Evolutionary conservation across 1,284 basidiomycete species (phyloP).

Genomic region (Melampsora larici-populina): DNA sequence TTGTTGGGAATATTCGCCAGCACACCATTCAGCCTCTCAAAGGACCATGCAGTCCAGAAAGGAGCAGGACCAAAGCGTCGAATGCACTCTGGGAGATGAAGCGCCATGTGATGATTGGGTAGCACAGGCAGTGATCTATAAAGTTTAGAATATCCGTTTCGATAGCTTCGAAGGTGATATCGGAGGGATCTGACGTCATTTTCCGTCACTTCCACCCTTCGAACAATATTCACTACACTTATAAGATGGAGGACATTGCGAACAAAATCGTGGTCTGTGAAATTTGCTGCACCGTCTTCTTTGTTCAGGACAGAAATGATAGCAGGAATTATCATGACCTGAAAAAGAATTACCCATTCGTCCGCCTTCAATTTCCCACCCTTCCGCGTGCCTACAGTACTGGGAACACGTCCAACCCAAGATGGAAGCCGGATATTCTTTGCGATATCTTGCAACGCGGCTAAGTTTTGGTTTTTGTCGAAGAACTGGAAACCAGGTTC

Average conservation of each 20-base stretch:
- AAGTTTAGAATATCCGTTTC: background rate
- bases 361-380: slow-evolving; percentile 31
- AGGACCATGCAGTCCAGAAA: slow-evolving; percentile 27
- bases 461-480: background rate
- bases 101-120: slow-evolving; percentile 34
- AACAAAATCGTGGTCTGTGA: too few relatives aligned
- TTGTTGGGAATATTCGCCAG: slow-evolving; percentile 3
- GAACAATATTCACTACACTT: too few relatives aligned
- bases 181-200: too few relatives aligned
- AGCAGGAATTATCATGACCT: slow-evolving; percentile 22
- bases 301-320: background rate
- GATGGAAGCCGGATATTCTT: slow-evolving; percentile 6
- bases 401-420: slow-evolving; percentile 22
- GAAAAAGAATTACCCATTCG: slow-evolving; percentile 34
- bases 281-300: background rate
- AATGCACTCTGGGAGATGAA: slow-evolving; percentile 23
- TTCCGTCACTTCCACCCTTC: too few relatives aligned
- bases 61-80: slow-evolving; percentile 9
- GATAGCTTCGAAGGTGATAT: too few relatives aligned
- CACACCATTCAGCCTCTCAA: slow-evolving; percentile 2
- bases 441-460: background rate
- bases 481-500: slow-evolving; percentile 14
- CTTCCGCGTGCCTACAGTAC: slow-evolving; percentile 10
- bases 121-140: slow-evolving; percentile 4
- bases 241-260: too few relatives aligned